Conservation (phyloP, 768 basidiomycete genomes). For the Psilocybe sp. region DNA sequence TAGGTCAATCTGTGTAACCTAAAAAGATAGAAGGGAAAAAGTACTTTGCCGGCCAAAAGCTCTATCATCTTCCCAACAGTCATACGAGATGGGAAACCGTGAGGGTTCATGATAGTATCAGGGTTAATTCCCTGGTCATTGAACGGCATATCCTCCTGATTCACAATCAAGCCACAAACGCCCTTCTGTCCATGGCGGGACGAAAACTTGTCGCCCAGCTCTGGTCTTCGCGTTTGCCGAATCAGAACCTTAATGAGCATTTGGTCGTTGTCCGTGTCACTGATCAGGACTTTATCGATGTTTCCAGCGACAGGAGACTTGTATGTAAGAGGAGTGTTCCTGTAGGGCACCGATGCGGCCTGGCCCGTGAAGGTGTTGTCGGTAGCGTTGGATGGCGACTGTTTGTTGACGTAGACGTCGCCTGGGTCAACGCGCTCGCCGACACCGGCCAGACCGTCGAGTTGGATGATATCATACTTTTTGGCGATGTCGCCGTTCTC, state of each 20-base stretch:
- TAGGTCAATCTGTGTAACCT: constrained; percentile 10
- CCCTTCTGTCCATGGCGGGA: constrained; percentile 98
- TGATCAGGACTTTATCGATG: constrained; percentile 97
- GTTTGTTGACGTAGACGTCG: constrained; percentile 96
- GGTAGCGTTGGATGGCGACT: constrained; percentile 91
- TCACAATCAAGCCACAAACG: constrained; percentile 97
- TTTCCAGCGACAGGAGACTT: constrained; percentile 92
- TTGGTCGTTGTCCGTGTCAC: constrained; percentile 95
- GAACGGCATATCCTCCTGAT: constrained; percentile 99
- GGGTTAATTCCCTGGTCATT: constrained; percentile 96
- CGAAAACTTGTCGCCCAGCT: constrained; percentile 98
- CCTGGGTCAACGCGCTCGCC: constrained; percentile 92
- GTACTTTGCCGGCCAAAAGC: constrained; percentile 93
- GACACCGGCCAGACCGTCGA: constrained; percentile 91
- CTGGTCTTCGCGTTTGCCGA: constrained; percentile 93
- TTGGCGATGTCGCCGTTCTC: constrained; percentile 78
- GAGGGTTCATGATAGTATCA: constrained; percentile 99
- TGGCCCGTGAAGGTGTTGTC: constrained; percentile 87
- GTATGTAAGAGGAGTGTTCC: constrained; percentile 89
- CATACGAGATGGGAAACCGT: constrained; percentile 99
- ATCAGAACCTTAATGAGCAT: constrained; percentile 96
- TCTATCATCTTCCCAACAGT: constrained; percentile 99
- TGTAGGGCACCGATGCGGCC: constrained; percentile 82
- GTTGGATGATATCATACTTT: constrained; percentile 87
- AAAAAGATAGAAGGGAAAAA: constrained; percentile 4